Evolutionary conservation across 2,329 filamentous ascomycete genomes (phyloP).

Genomic region (Nemania sp.): DNA sequence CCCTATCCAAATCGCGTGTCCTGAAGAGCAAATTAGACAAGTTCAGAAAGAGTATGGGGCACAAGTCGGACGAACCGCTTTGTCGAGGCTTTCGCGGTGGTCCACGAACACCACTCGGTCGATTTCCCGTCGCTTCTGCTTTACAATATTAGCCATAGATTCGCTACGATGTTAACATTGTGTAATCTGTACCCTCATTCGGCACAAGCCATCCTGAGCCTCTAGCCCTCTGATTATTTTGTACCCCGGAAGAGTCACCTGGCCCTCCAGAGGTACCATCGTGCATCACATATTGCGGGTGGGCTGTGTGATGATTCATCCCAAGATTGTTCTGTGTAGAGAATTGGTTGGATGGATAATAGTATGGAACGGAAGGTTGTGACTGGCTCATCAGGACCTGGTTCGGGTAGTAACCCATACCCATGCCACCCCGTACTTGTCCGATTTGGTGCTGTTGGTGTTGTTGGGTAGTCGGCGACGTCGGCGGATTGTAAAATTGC

Average conservation of each 20-base stretch:
- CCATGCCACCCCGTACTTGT: slow-evolving; percentile 32
- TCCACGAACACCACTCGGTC: slow-evolving; percentile 52
- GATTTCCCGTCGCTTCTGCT: slow-evolving; percentile 39
- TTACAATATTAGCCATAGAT: slow-evolving; percentile 11
- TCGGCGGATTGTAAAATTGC: slow-evolving; percentile 49
- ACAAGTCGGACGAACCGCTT: slow-evolving; percentile 54
- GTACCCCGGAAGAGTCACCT: slow-evolving; percentile 27
- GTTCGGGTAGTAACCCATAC: slow-evolving; percentile 46
- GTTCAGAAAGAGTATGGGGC: slow-evolving; percentile 1
- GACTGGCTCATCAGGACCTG: slow-evolving; percentile 37
- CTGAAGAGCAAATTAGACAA: slow-evolving; percentile 43
- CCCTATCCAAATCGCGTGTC: slow-evolving; percentile 93
- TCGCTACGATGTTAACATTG: not conserved
- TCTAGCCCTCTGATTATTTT: slow-evolving; percentile 28
- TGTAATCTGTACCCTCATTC: slow-evolving; percentile 36
- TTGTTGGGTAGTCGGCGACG: slow-evolving; percentile 43
- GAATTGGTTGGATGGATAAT: slow-evolving; percentile 46
- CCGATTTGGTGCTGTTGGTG: slow-evolving; percentile 41
- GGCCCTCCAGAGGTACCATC: slow-evolving; percentile 34
- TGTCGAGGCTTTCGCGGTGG: slow-evolving; percentile 62
- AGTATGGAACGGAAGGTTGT: slow-evolving; percentile 42
- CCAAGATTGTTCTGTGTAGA: slow-evolving; percentile 37
- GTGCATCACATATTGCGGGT: slow-evolving; percentile 40
- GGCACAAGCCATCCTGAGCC: slow-evolving; percentile 17
- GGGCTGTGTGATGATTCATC: slow-evolving; percentile 41